phyloP scores from a whole-genome alignment of 1,284 basidiomycete genomes.

The Cryptococcus maquisensis region DNA sequence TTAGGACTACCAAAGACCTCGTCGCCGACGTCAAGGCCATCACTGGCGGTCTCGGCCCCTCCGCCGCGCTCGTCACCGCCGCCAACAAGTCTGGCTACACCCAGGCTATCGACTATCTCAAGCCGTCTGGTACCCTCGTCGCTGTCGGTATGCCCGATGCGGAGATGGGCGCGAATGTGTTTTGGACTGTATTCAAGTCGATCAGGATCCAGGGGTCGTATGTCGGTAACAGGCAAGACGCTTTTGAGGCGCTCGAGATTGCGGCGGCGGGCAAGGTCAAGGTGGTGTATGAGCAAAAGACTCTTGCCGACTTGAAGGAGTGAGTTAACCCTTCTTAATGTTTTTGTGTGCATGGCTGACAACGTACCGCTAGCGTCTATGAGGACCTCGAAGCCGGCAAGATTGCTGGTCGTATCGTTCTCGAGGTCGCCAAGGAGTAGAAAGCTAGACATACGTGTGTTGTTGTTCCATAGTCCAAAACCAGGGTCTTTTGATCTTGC shows the following conservation, averaged over 20 bases:
- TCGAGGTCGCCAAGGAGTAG: conserved; percentile 16
- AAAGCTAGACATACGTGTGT: background rate
- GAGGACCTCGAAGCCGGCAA: conserved; percentile 20
- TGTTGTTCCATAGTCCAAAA: background rate
- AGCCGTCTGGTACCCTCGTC: conserved; percentile 62
- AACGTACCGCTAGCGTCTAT: conserved; percentile 10
- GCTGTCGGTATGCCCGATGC: conserved; percentile 66
- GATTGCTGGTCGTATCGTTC: conserved; percentile 18
- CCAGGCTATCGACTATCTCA: conserved; percentile 66
- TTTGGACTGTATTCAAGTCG: conserved; percentile 67
- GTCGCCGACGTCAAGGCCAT: conserved; percentile 52
- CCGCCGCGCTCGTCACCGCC: conserved; percentile 65
- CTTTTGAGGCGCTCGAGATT: conserved; percentile 66
- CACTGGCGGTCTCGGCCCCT: conserved; percentile 66
- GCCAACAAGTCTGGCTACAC: conserved; percentile 57
- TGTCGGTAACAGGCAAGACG: conserved; percentile 69
- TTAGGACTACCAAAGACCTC: conserved; percentile 51
- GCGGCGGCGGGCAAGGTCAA: conserved; percentile 66
- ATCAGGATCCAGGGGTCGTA: conserved; percentile 69
- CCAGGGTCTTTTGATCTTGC: too few relatives aligned
- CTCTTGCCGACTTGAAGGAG: conserved; percentile 2
- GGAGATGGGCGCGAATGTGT: conserved; percentile 62
- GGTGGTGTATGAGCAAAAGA: conserved; percentile 51
- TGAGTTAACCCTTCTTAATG: background rate
- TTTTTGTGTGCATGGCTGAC: background rate